Base-by-base conservation (phyloP, 2,329 filamentous ascomycete genomes). In the Xylaria hypoxylon region DNA sequence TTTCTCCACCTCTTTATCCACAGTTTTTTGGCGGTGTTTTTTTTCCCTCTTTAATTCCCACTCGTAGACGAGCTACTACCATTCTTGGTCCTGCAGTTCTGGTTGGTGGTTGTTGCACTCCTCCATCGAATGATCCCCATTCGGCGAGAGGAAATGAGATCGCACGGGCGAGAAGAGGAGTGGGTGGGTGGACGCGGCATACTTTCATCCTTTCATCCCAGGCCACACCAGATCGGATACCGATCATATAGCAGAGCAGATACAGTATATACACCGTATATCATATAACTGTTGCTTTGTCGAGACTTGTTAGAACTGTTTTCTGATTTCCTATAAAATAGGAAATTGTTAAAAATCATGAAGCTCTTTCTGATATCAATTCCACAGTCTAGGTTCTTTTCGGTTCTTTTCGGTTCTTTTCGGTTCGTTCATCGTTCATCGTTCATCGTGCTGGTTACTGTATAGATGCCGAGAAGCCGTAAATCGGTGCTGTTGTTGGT, bases 1-100 rank as follows among this genome's bases (percentile, higher is more conserved):
- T 64, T 63, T 59, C 59, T 31, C 64, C 64, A 66, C 64, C 53
- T 26, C 10, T 28, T 52, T 15, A n/a, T 17, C 48, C 33, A 35
- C 33, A 35, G 51, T 45, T 59, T 40, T 53, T 17, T 19, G n/a
- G n/a, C n/a, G n/a, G n/a, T n/a, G 35, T 22, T 45, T 62, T 52
- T 28, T 31, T 50, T 55, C 22, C 15, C 42, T 45, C n/a, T 22
- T 22, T 24, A 2, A 13, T 22, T 38, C 31, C 19, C 55, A 28
- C 38, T 48, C 26, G 58, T 45, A 40, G 17, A 22, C n/a, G 13
- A 38, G 13, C 15, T 33, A 15, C 42, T 55, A 33, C 26, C 50
- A 50, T 65, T 38, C 55, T 62, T 48, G 47, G 59, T 28, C 62
- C 66, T 68, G 66, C 63, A 66, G 62, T 35, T 38, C 50, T 59